phyloP scores from a whole-genome alignment of 306 rosid genomes.

The Luffa aegyptiaca region DNA sequence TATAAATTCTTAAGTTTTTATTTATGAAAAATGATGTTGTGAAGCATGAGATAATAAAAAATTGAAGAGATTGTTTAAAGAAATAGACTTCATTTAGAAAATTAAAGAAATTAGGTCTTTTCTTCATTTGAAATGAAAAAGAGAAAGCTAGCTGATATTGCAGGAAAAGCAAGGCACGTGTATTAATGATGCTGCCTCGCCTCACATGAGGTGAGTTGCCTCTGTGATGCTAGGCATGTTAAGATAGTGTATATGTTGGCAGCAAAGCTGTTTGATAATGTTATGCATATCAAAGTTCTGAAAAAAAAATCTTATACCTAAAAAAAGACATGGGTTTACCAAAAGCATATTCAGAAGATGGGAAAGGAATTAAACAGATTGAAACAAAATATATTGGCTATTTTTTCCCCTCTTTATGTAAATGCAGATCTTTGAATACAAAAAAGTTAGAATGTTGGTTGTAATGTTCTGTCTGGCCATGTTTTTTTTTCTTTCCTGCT shows the following conservation, averaged over 20 bases:
- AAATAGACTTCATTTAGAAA: not conserved
- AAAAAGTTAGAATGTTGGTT: not conserved
- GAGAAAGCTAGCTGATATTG: not conserved
- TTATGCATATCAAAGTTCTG: not conserved
- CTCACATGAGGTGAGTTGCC: not conserved
- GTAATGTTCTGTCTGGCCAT: not conserved
- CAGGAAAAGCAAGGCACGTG: not conserved
- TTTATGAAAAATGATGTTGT: not conserved
- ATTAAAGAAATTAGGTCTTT: not conserved
- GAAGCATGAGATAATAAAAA: not conserved
- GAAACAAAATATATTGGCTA: not conserved
- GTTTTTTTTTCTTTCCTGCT: not conserved
- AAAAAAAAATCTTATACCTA: not conserved
- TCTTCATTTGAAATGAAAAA: not conserved
- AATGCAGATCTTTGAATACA: not conserved
- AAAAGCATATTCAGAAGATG: not conserved
- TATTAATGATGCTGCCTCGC: not conserved
- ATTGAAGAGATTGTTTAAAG: not conserved
- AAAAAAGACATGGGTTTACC: not conserved
- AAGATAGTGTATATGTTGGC: not conserved
- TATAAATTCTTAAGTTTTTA: not conserved
- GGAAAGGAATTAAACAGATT: not conserved
- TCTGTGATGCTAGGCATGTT: not conserved
- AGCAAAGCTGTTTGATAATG: not conserved
- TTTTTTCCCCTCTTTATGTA: not conserved